These are phyloP conservation scores for Fusarium denticulatum DNA, from an alignment of 2,329 filamentous ascomycete genomes.

Conservation along the genomic window DNA sequence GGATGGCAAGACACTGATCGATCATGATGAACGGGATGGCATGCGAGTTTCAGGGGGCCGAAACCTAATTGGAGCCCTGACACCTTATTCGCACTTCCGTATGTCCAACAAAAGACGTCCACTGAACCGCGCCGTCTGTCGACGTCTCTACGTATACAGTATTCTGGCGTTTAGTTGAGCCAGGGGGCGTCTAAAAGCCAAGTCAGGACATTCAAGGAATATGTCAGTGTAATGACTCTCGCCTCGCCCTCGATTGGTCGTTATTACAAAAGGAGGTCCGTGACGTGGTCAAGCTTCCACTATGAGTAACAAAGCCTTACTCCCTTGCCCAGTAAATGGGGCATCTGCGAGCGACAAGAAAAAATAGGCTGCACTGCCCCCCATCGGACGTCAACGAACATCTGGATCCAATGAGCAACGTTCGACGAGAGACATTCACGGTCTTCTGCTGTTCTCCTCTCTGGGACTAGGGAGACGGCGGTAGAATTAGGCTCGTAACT, in stretches of 20 bases:
- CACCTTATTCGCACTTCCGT: slow-evolving; percentile 21
- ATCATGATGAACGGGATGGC: neutral
- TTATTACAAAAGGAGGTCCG: slow-evolving; percentile 30
- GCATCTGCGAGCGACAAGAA: neutral
- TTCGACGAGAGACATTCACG: neutral
- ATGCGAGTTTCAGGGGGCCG: slow-evolving; percentile 37
- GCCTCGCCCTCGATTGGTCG: slow-evolving; percentile 26
- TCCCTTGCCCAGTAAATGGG: slow-evolving; percentile 33
- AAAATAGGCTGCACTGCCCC: slow-evolving; percentile 34
- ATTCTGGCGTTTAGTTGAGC: neutral
- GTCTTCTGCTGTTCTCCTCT: slow-evolving; percentile 5
- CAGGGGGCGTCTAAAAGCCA: slow-evolving; percentile 9
- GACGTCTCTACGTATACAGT: neutral
- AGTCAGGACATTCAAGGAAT: neutral
- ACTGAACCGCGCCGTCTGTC: neutral
- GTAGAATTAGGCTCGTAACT: slow-evolving; percentile 36
- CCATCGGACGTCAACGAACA: slow-evolving; percentile 13
- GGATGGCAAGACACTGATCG: slow-evolving; percentile 13
- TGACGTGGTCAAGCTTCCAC: slow-evolving; percentile 38
- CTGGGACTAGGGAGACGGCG: neutral
- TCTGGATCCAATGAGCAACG: slow-evolving; percentile 20
- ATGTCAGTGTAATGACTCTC: slow-evolving; percentile 36
- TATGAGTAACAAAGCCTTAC: slow-evolving; percentile 20
- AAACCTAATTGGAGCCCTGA: slow-evolving; percentile 18
- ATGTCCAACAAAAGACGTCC: neutral